Evolutionary conservation across 2,329 filamentous ascomycete species (phyloP).

Genomic region (Septoria linicola): DNA sequence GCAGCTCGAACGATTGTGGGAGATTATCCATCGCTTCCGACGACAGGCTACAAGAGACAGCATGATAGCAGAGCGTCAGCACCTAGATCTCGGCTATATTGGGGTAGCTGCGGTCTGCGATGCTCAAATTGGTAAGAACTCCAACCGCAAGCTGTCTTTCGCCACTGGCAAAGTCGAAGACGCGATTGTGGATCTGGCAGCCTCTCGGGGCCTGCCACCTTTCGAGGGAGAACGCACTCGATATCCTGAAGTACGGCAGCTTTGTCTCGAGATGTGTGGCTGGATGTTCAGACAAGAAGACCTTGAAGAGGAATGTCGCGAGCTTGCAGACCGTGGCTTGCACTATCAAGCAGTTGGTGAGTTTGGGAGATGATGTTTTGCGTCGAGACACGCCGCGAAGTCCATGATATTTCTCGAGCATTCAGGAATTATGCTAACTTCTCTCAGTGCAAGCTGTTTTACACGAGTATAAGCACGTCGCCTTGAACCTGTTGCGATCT

Average conservation of each 20-base stretch:
- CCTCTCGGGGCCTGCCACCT: slow-evolving; percentile 59
- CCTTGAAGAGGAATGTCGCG: slow-evolving; percentile 50
- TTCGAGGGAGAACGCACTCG: slow-evolving; percentile 65
- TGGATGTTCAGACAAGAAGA: slow-evolving; percentile 62
- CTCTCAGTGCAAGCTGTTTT: slow-evolving; percentile 66
- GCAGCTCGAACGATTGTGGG: slow-evolving; percentile 78
- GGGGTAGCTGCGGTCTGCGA: slow-evolving; percentile 73
- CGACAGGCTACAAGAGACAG: slow-evolving; percentile 63
- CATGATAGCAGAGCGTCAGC: slow-evolving; percentile 65
- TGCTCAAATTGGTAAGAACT: slow-evolving; percentile 53
- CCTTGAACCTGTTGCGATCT: slow-evolving; percentile 67
- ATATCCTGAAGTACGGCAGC: slow-evolving; percentile 68
- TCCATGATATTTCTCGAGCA: too few species aligned
- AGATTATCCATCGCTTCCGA: slow-evolving; percentile 67
- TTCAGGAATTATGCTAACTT: slow-evolving; percentile 37
- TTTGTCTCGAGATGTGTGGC: slow-evolving; percentile 72
- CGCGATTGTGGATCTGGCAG: slow-evolving; percentile 62
- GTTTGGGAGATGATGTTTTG: too few species aligned
- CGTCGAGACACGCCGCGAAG: too few species aligned
- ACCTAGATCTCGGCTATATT: slow-evolving; percentile 71
- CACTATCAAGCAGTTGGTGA: slow-evolving; percentile 64
- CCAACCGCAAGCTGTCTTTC: slow-evolving; percentile 29
- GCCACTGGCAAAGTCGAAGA: slow-evolving; percentile 34
- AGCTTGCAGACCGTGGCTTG: slow-evolving; percentile 53
- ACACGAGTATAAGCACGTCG: slow-evolving; percentile 65